A percentile compares a stretch with the other conserved stretches of the same genome.
Evolutionary conservation across 23 red algal species (phyloP).

Genomic region (Chondrus crispus): DNA sequence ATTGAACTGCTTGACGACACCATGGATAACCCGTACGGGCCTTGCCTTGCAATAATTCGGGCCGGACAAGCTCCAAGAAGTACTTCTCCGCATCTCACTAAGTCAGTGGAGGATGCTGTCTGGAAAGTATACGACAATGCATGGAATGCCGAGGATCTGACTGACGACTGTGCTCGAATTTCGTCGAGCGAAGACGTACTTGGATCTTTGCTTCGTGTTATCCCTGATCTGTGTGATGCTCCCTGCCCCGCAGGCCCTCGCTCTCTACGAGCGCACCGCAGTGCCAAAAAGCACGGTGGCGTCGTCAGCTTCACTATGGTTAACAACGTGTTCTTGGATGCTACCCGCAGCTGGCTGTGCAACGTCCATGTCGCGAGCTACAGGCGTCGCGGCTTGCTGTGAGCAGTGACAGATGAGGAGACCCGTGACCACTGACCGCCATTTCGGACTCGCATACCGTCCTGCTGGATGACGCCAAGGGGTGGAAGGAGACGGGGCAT

Average conservation of each 20-base stretch:
- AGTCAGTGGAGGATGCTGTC: neutral
- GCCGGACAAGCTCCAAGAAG: constrained; percentile 13
- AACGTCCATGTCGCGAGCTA: constrained; percentile 57
- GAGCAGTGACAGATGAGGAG: constrained; percentile 40
- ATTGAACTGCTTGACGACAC: too few relatives aligned
- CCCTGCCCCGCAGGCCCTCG: too few relatives aligned
- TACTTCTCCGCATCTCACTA: constrained; percentile 20
- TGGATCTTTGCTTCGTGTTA: too few relatives aligned
- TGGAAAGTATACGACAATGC: constrained; percentile 28
- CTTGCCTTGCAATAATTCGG: too few relatives aligned
- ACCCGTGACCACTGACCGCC: constrained; percentile 3
- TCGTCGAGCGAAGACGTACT: too few relatives aligned
- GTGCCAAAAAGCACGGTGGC: constrained; percentile 9
- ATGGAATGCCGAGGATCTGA: constrained; percentile 24
- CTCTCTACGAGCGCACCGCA: too few relatives aligned
- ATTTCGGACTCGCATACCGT: constrained; percentile 1
- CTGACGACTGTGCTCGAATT: neutral
- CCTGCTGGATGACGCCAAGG: constrained; percentile 35
- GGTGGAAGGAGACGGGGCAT: constrained; percentile 56
- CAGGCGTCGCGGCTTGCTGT: constrained; percentile 42
- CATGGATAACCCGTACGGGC: too few relatives aligned
- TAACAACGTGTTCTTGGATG: constrained; percentile 51
- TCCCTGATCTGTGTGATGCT: too few relatives aligned
- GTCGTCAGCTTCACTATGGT: constrained; percentile 65
- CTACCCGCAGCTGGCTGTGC: constrained; percentile 49